A percentile compares a stretch with the other conserved stretches of the same genome.
Evolutionary conservation across 2,329 filamentous ascomycete genomes (phyloP).

Genomic region (Clarireedia homoeocarpa): DNA sequence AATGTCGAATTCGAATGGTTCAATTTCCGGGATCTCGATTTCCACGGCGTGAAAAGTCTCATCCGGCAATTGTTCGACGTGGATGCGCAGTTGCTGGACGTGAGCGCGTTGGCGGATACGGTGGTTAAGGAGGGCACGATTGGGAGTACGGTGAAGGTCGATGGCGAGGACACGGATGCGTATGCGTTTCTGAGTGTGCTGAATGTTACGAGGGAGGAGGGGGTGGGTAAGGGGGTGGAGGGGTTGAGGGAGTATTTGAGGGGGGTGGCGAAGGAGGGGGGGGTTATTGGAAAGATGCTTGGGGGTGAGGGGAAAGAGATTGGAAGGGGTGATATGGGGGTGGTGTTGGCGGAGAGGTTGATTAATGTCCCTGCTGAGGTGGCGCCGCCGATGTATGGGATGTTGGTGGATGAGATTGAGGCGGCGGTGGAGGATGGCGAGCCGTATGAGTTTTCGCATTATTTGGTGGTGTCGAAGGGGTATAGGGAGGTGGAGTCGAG

Average conservation of each 20-base stretch:
- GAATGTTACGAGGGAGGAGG: constrained; percentile 62
- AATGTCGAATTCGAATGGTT: constrained; percentile 99
- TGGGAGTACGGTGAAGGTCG: constrained; percentile 94
- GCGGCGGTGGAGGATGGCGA: constrained; percentile 85
- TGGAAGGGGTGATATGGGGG: constrained; percentile 43
- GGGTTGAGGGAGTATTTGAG: constrained; percentile 65
- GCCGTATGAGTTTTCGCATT: constrained; percentile 89
- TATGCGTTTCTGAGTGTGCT: constrained; percentile 88
- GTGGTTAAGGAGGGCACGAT: constrained; percentile 81
- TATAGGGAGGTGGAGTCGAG: constrained; percentile 82
- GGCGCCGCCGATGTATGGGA: constrained; percentile 86
- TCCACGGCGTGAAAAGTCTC: constrained; percentile 87
- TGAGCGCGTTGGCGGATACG: constrained; percentile 78
- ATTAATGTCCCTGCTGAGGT: constrained; percentile 97
- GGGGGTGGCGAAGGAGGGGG: constrained; percentile 40
- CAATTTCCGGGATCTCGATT: constrained; percentile 87
- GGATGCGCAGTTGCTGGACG: constrained; percentile 77
- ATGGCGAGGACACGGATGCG: constrained; percentile 84
- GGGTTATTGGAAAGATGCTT: neutral
- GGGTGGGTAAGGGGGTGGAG: constrained; percentile 54
- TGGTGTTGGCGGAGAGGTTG: constrained; percentile 85
- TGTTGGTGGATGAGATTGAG: constrained; percentile 86
- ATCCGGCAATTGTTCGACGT: constrained; percentile 88
- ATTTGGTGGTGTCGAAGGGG: constrained; percentile 84
- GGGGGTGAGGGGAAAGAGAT: neutral